Base-by-base conservation (phyloP, 306 rosid genomes). In the Sindora glabra region DNA sequence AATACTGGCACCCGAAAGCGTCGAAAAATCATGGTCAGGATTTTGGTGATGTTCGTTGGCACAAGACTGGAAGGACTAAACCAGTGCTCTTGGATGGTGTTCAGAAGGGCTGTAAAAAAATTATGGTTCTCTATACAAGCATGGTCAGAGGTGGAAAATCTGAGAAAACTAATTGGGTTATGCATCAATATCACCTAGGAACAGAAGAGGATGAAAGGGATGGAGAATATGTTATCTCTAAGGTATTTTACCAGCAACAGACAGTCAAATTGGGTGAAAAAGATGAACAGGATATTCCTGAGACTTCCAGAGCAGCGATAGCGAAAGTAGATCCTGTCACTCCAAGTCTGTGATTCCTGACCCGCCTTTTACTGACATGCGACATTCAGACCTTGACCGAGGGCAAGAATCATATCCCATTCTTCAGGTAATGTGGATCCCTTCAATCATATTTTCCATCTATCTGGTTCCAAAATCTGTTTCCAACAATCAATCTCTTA, bases 101-200 rank as follows among this genome's bases (percentile, higher is more conserved):
- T 68, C 88, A 78, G 48, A 74, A 47, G 64, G 97, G 94, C 32
- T 90, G 86, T 53, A 86, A 90, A 76, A 90, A 90, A 71, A 84
- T 90, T 56, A 76, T 90, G 95, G 97, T 90, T 78, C 81, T 90
- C 22, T 86, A 90, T 68, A 73, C 51, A 55, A 76, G 68, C 70
- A 41, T 19, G 27, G 64, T 32, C 5, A 50, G 45, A 69, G 97
- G 95, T 53, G 89, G 86, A 16, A 86, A 74, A 77, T 11, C 90
- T 13, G 90, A 74, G 79, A 90, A 90, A 73, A 86, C 96, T 32
- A 89, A 83, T 44, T 86, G 95, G 95, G 85, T 84, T n/a, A 84
- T 84, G 88, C 95, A 90, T 66, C 95, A 90, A 38, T 90, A 84
- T 75, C 95, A 86, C 82, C 72, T 86, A 1, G 97, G 97, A 56